Percentiles rank a stretch among this genome's conserved stretches.
These are phyloP conservation scores for Rhizophagus clarus DNA, from an alignment of 192 early-diverging fungal genomes.

Conservation along the genomic window DNA sequence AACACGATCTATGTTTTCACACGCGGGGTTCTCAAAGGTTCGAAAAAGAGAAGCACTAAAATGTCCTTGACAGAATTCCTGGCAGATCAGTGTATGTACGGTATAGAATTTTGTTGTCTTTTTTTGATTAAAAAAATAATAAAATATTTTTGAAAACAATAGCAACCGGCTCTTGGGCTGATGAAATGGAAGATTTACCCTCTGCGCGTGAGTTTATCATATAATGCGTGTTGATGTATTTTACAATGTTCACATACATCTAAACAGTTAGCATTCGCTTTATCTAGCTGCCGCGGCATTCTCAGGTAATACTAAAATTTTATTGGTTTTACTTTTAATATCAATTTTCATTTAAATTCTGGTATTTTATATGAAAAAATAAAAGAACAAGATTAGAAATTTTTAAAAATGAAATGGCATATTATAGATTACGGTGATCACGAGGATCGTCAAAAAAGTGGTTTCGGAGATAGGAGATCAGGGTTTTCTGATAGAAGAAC, in stretches of 20 bases:
- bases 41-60: conserved; percentile 84
- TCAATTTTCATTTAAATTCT: not conserved
- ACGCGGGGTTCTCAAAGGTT: not conserved
- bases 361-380: not conserved
- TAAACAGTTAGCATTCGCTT: conserved; percentile 21
- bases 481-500: not conserved
- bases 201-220: conserved; percentile 70
- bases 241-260: conserved; percentile 15
- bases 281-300: conserved; percentile 29
- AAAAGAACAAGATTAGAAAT: not conserved
- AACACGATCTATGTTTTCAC: not conserved
- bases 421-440: not conserved
- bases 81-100: conserved; percentile 60
- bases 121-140: not conserved
- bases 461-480: conserved; percentile 16
- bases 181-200: conserved; percentile 88
- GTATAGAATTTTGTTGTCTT: not conserved
- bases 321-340: not conserved
- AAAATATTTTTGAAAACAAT: not conserved
- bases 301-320: conserved; percentile 2
- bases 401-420: not conserved
- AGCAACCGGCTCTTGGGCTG: conserved; percentile 84
- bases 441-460: not conserved
- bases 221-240: conserved; percentile 18
- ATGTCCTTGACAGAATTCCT: conserved; percentile 89